Evolutionary conservation across 352 stramenopile genomes (phyloP), one percentile per base, ranked within the genome.

Genomic region (Phytophthora pinifolia): DNA sequence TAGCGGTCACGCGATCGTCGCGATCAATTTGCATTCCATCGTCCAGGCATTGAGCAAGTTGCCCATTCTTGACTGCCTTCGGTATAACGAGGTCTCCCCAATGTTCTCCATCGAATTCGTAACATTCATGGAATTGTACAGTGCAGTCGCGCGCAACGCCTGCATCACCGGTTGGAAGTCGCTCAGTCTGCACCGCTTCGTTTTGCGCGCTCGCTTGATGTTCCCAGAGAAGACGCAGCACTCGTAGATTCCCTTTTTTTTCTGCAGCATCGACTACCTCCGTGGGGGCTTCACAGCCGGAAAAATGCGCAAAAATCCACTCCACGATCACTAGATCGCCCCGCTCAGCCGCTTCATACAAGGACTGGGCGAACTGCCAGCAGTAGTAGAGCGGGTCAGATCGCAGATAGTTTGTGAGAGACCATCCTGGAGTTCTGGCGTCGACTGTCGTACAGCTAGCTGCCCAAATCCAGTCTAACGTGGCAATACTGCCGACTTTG

Each of bases 261-360:
- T 2, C 34, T 33, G 52, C 52, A 33, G 14, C 17, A 9, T 29
- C 2, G 14, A 45, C 52, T 18, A 36, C 41, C 6, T 32, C 18
- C 17, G 10, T 22, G 17, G 50, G 39, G 1, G 22, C 50, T 15
- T 45, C 22, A 35, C 50, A 58, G 9, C 33, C 32, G 7, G n/a
- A 20, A 38, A 58, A 58, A 20, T 58, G 39, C 1, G 25, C 32
- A 22, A 58, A 36, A 12, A 58, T 8, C 50, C 50, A 58, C 52
- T 59, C 22, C 8, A 54, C 12, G 12, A 46, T 18, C n/a, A 7
- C 1, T 9, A 54, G 4, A 18, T 53, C 42, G 2, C 42, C 42
- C 34, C 33, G 33, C 8, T 10, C 18, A 7, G 42, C 42, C 13
- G 42, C 52, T 20, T 22, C 25, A 22, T 37, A 35, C 13, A 59